Base-by-base conservation (phyloP, 345 rosid species). In the Ailanthus altissimus region DNA sequence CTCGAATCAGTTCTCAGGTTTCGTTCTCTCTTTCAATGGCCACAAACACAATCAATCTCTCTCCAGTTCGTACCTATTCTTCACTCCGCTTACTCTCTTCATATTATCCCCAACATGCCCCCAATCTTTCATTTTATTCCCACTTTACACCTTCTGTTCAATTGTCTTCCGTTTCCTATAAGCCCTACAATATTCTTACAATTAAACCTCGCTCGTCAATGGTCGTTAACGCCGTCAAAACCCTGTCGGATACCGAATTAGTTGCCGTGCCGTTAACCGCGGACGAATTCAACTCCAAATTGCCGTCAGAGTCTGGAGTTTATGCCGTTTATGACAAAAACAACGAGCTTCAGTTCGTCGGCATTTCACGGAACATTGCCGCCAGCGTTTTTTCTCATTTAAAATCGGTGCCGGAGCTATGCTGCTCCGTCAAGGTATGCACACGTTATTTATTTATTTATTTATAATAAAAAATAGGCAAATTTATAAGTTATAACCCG, bases 261-360 rank as follows among this genome's bases (percentile, higher is more conserved):
- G 67, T 86, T 50, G 59, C 88, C 6, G 80, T 86, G 1, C 88
- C 87, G 10, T 74, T 61, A 12, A 76, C 76, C 3, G 32, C 81
- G 6, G 76, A 85, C 5, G 90, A 89, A 49, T 60, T 88, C 69
- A 75, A 81, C 0, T 53, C 82, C 4, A 81, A 76, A 14, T 65
- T 89, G 5, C 90, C 96, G 0, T 38, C 94, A 0, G 92, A 67
- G 75, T 82, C 93, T 4, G 98, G 98, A 5, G 93, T 95, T 0
- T 95, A 93, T 81, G 97, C 97, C 78, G 87, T 95, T 5, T 90
- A 82, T 73, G 97, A 95, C 77, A 76, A 81, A 54, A 84, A 73
- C 64, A 84, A 84, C 15, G 91, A 82, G 69, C 90, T 95, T 79
- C 97, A 95, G 70, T 95, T 93, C 86, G 81, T 93, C 46, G 99